Evolutionary conservation across 108 stramenopile genomes (phyloP).

Genomic region (Cyclotella baltica): DNA sequence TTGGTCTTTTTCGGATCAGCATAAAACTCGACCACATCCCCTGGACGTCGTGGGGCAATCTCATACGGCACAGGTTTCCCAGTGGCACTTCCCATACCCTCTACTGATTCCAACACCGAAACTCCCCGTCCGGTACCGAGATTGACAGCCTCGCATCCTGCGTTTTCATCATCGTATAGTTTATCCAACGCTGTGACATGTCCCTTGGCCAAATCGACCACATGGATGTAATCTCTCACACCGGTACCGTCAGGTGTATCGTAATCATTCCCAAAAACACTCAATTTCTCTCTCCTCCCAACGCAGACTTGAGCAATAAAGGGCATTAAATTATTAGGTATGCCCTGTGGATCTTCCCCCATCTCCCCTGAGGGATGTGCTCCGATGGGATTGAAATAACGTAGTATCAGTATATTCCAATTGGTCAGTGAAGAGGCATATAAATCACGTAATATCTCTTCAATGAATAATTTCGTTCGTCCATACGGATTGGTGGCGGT

Average conservation of each 20-base stretch:
- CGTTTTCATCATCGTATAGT: slow-evolving; percentile 62
- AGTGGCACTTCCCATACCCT: slow-evolving; percentile 91
- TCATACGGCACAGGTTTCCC: slow-evolving; percentile 90
- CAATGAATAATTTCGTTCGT: slow-evolving; percentile 97
- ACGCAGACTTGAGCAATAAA: slow-evolving; percentile 94
- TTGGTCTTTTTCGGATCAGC: slow-evolving; percentile 90
- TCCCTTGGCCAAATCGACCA: slow-evolving; percentile 97
- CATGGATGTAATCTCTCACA: slow-evolving; percentile 99
- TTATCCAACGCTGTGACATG: slow-evolving; percentile 95
- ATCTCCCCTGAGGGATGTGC: slow-evolving; percentile 96
- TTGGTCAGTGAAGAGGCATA: slow-evolving; percentile 60
- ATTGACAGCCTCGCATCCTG: slow-evolving; percentile 93
- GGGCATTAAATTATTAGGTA: slow-evolving; percentile 97
- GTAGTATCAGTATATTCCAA: slow-evolving; percentile 87
- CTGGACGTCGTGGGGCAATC: slow-evolving; percentile 89
- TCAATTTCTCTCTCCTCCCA: slow-evolving; percentile 91
- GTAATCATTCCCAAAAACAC: slow-evolving; percentile 97
- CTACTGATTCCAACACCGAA: slow-evolving; percentile 94
- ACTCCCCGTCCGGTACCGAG: slow-evolving; percentile 96
- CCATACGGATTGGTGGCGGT: slow-evolving; percentile 98
- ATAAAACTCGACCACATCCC: slow-evolving; percentile 95
- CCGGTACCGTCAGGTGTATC: slow-evolving; percentile 99
- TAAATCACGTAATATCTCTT: slow-evolving; percentile 96
- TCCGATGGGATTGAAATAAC: slow-evolving; percentile 99
- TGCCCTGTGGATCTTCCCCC: slow-evolving; percentile 96